Evolutionary conservation across 78 protist genomes (phyloP), one percentile per base, ranked within the genome.

Genomic region (Dictyostelium brefeldianum): DNA sequence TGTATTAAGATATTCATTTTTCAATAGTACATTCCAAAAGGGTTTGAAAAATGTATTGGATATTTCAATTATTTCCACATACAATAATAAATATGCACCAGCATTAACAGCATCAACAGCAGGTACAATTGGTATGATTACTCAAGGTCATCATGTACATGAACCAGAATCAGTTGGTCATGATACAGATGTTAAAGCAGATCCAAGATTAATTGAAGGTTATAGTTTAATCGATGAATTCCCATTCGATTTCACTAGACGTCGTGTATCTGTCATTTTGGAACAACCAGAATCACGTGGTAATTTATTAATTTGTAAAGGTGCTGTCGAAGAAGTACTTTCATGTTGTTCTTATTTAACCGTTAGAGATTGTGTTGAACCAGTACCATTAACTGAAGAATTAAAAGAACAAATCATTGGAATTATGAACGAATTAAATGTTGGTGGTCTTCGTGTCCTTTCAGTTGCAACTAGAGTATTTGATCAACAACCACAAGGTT

Each of bases 191-290:
- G 22, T 31, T 25, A 67, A 67, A 67, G 47, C 75, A 67, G 75
- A 67, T 67, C 43, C 29, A 67, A 25, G 70, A 62, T 67, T 67
- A 6, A n/a, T 31, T 14, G 75, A 67, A 31, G 41, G 48, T 31
- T 67, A 59, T 50, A 27, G 5, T 9, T 65, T 87, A 46, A 9
- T 18, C 7, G 93, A 87, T 11, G 93, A 87, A 50, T 87, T 87
- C 56, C 93, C 93, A 87, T 87, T 87, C 27, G 93, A 87, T 77
- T 87, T 87, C 69, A 87, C 93, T 27, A 69, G 93, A 53, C 93
- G 93, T 87, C 83, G 93, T 78, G 93, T 87, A 20, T 77, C 93
- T 3, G 83, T 87, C 51, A 77, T 87, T 10, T 29, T 87, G 11
- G 50, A 67, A 31, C 47, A 27, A 31, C 25, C 25, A 14, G 59